A percentile compares a stretch with the other conserved stretches of the same genome.
phyloP scores from a whole-genome alignment of 345 rosid genomes.

The Citropsis articulata region DNA sequence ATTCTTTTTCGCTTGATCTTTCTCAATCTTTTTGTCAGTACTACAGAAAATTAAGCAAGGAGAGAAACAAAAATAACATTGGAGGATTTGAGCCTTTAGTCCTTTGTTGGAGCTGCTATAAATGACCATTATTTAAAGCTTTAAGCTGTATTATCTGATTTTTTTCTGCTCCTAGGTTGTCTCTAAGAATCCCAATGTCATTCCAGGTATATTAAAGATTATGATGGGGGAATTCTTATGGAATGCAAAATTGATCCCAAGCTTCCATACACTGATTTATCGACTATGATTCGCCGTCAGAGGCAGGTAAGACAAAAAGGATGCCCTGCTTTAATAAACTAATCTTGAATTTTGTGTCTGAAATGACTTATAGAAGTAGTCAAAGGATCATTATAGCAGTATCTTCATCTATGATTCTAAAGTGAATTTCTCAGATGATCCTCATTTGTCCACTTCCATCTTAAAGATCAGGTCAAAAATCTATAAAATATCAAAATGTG shows the following conservation, averaged over 20 bases:
- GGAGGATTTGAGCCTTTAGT: neutral
- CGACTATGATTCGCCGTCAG: constrained; percentile 89
- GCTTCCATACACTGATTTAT: constrained; percentile 91
- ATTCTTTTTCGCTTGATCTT: neutral
- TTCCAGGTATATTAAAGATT: constrained; percentile 87
- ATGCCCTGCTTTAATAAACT: neutral
- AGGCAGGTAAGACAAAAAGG: constrained; percentile 56
- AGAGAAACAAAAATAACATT: neutral
- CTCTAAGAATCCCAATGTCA: neutral
- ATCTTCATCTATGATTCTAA: neutral
- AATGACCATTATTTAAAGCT: neutral
- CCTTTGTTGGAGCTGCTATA: neutral
- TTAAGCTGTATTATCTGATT: neutral
- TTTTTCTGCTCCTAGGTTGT: neutral
- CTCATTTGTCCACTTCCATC: neutral
- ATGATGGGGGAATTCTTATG: constrained; percentile 99
- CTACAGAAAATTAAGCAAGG: neutral
- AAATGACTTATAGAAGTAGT: neutral
- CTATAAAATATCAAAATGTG: neutral
- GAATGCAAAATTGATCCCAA: constrained; percentile 97
- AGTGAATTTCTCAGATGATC: neutral
- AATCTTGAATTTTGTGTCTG: neutral
- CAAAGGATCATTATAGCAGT: neutral
- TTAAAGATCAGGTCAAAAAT: neutral
- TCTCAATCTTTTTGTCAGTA: neutral